Percentiles rank a stretch among this genome's conserved stretches.
Conservation (phyloP, 2,329 filamentous ascomycete species). For the Cladosporium sp. region DNA sequence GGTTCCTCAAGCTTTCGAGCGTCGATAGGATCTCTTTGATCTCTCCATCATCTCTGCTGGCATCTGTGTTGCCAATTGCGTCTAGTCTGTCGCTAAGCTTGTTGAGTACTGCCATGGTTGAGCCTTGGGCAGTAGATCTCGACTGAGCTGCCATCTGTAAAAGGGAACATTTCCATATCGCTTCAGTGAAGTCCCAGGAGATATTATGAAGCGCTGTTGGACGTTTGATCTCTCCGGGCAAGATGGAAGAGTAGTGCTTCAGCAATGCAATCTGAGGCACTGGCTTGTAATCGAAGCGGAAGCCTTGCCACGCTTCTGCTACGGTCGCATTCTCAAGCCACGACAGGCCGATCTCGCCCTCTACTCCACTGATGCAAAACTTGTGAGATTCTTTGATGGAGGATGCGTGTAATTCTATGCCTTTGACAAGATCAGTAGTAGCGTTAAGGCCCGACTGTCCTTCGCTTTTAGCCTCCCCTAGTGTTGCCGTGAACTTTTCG, state of each 20-base stretch:
- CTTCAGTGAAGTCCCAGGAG: neutral
- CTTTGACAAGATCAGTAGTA: constrained; percentile 1
- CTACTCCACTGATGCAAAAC: neutral
- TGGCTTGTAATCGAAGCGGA: constrained; percentile 3
- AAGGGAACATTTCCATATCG: constrained; percentile 1
- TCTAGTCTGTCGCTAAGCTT: neutral
- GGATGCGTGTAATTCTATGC: neutral
- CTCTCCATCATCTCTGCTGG: neutral
- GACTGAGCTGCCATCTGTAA: constrained; percentile 3
- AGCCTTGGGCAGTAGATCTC: neutral
- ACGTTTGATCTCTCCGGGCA: neutral
- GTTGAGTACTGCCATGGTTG: neutral
- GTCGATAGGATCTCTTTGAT: neutral
- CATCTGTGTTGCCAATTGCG: neutral
- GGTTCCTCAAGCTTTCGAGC: neutral
- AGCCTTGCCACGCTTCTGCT: constrained; percentile 8
- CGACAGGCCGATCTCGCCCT: neutral
- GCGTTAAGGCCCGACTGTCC: neutral
- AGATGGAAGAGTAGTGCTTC: constrained; percentile 5
- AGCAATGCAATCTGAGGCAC: constrained; percentile 2
- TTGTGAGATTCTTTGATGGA: neutral
- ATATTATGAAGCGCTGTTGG: neutral
- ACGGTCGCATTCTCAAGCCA: neutral
- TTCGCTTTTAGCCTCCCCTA: neutral
- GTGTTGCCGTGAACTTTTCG: neutral